Percentiles rank a stretch among this genome's conserved stretches.
These are phyloP conservation scores for Juglanconis sp. DNA, from an alignment of 2,329 filamentous ascomycete species.

Conservation along the genomic window DNA sequence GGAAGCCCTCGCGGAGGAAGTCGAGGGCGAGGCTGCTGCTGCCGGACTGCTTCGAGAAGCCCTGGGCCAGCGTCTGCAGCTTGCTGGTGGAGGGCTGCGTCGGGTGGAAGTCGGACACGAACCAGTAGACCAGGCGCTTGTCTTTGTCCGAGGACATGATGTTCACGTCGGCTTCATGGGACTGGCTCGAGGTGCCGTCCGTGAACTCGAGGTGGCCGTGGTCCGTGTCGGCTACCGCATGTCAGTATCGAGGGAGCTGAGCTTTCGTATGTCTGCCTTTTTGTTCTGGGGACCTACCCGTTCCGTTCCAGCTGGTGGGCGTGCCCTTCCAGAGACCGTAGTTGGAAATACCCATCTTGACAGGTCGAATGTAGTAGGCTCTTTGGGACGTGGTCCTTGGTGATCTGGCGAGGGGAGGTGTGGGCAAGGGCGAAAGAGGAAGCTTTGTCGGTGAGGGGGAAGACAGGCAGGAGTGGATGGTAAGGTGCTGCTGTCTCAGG, in stretches of 20 bases:
- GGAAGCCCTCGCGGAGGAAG: constrained; percentile 19
- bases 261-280: not conserved
- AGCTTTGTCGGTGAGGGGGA: too few relatives aligned
- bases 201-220: constrained; percentile 24
- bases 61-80: constrained; percentile 17
- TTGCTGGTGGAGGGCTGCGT: constrained; percentile 24
- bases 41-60: constrained; percentile 17
- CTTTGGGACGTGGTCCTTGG: not conserved
- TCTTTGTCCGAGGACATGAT: constrained; percentile 23
- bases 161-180: constrained; percentile 23
- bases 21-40: constrained; percentile 20
- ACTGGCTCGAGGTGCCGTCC: constrained; percentile 11
- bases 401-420: too few relatives aligned
- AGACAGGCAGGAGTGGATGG: too few relatives aligned
- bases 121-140: constrained; percentile 44
- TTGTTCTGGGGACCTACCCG: not conserved
- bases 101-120: constrained; percentile 39
- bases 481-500: too few relatives aligned
- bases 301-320: constrained; percentile 19
- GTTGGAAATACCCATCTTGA: constrained; percentile 20
- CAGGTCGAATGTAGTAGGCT: not conserved
- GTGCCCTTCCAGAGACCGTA: constrained; percentile 24
- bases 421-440: too few relatives aligned
- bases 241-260: not conserved
- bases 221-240: not conserved